These are phyloP conservation scores for Salicornia ramosissima DNA, from an alignment of 148 eudicot genomes.

Conservation along the genomic window DNA sequence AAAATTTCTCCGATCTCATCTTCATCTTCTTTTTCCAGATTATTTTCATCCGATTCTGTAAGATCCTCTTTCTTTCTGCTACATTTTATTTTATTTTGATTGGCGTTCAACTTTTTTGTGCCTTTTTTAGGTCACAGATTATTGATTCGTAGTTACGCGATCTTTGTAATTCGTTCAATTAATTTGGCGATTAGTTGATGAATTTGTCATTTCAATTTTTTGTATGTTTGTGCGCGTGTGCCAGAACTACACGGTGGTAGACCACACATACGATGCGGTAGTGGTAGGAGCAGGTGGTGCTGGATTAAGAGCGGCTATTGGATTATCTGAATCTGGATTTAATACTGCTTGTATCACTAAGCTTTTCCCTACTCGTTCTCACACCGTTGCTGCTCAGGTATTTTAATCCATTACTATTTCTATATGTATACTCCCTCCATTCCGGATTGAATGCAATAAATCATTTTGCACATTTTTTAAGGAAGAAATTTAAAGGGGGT, in stretches of 20 bases:
- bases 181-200: neutral
- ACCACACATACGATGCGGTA: conserved; percentile 94
- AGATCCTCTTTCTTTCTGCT: neutral
- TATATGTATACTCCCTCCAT: no score
- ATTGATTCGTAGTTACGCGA: neutral
- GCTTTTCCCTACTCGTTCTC: conserved; percentile 97
- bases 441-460: no score
- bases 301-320: conserved; percentile 94
- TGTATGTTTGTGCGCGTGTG: conserved; percentile 22
- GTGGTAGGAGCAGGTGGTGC: conserved; percentile 99
- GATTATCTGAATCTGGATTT: conserved; percentile 95
- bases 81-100: neutral
- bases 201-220: neutral
- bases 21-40: conserved; percentile 36
- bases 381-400: conserved; percentile 98
- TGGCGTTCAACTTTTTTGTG: neutral
- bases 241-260: conserved; percentile 70
- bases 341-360: conserved; percentile 97
- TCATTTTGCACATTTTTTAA: no score
- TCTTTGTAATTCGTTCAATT: conserved; percentile 10
- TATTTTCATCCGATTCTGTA: conserved; percentile 66
- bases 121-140: neutral
- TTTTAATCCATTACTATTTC: neutral
- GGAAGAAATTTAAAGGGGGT: no score
- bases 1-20: conserved; percentile 34